Evolutionary conservation across 768 basidiomycete species (phyloP), one percentile per base, ranked within the genome.

Genomic region (Phanerochaete carnosa): DNA sequence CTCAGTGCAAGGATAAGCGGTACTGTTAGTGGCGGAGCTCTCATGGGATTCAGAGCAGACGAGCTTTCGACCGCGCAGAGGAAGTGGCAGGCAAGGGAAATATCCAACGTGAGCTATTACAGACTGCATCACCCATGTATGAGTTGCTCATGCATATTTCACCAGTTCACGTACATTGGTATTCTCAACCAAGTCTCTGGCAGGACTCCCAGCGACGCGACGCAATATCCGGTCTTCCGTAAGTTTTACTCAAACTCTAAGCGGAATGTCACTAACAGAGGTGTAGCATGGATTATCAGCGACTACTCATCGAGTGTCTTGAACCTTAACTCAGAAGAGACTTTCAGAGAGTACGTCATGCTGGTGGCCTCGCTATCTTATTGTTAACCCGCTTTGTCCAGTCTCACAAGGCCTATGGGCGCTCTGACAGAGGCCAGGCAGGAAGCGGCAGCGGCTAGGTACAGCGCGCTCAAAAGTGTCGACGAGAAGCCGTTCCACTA

Each of bases 151-250:
- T 49, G 22, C 7, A 2, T 22, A 16, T 46, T n/a, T n/a, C n/a
- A n/a, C 9, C 59, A 95, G 94, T 96, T 93, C 71, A 88, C 91
- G 0, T 96, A 95, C 72, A 74, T 96, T 53, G 89, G 90, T 62
- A 85, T 97, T 58, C 75, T 97, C 57, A 97, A 97, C 66, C 94
- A 96, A 70, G 83, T 92, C 23, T 95, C 95, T 2, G 94, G 95
- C 45, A 83, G 95, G 23, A 97, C 95, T 2, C 94, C 94, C 1
- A 94, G 89, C 68, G 95, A 97, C 76, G 93, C 95, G 11, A 96
- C 95, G 0, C 94, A 95, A 66, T 97, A 95, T 73, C 95, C 94
- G 0, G 85, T 96, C 8, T 95, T 93, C 64, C 92, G 91, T 92
- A 66, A 53, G 89, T 33, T 23, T 15, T 9, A 11, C 30, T 25